These are phyloP conservation scores for Pinus taeda DNA, from an alignment of 75 land plant genomes.

Conservation along the genomic window DNA sequence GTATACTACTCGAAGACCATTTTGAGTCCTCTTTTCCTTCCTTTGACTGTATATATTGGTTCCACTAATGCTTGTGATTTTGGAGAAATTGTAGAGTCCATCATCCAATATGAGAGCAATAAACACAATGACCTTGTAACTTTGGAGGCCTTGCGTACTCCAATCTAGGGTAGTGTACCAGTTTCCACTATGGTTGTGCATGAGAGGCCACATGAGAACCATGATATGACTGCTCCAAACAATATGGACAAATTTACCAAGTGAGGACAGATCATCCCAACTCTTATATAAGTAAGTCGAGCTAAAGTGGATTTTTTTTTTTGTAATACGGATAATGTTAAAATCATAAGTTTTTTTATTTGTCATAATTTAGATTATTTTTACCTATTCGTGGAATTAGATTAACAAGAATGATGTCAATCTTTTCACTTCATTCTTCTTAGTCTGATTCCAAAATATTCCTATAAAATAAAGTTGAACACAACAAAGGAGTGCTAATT, in stretches of 20 bases:
- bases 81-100: slow-evolving; percentile 19
- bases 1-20: no score
- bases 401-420: no score
- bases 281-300: slow-evolving; percentile 73
- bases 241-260: slow-evolving; percentile 54
- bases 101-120: slow-evolving; percentile 25
- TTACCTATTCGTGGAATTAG: no score
- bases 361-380: no score
- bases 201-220: slow-evolving; percentile 75
- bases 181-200: slow-evolving; percentile 32
- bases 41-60: slow-evolving; percentile 2
- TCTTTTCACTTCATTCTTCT: no score
- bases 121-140: slow-evolving; percentile 48
- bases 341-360: no score
- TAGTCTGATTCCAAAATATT: no score
- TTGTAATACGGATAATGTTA: slow-evolving; percentile 6
- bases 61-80: slow-evolving; percentile 9
- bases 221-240: slow-evolving; percentile 54
- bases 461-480: no score
- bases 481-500: no score
- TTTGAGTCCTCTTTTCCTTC: background rate
- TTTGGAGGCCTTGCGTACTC: slow-evolving; percentile 53
- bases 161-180: slow-evolving; percentile 40
- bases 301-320: slow-evolving; percentile 62
- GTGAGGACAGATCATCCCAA: slow-evolving; percentile 87